Evolutionary conservation across 805 yeast species (phyloP), one percentile per base, ranked within the genome.

Genomic region (Teunomyces gatunensis): DNA sequence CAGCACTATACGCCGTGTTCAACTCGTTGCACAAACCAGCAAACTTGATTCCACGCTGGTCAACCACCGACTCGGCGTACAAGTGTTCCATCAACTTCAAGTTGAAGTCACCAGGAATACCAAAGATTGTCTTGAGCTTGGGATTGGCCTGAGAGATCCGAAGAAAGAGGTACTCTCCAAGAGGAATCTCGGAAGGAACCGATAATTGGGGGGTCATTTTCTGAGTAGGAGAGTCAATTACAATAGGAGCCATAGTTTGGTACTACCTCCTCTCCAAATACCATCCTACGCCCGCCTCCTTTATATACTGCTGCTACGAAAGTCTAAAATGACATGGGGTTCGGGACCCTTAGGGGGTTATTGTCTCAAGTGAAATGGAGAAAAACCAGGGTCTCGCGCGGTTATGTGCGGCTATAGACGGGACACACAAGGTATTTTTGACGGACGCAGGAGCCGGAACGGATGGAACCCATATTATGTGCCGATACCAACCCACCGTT

Each of bases 1-100:
- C 97, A 6, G 92, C 91, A 5, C 94, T 83, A 62, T 91, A 90
- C 6, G 95, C 94, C 3, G 94, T 85, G 60, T 90, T 91, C 53
- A 90, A 75, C 69, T 90, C 97, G 60, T 90, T 90, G 70, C 96
- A 88, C 50, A 83, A 81, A 20, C 96, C 96, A 42, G 87, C 74
- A 88, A 95, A 89, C 68, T 55, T 85, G 6, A 68, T 62, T 7
- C 71, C 72, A 9, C 40, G 29, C 60, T 33, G 74, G 66, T 51
- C 33, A 67, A 74, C 45, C n/a, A 69, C 56, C 6, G 64, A 49
- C 5, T 61, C 63, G 6, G 78, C 67, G 58, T 87, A 84, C 40
- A 86, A 61, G 58, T 84, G 81, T 62, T 88, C 96, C 56, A 88
- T 68, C 20, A 88, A 68, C 5, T 77, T 74, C 53, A 85, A 65